These are phyloP conservation scores for Coemansia sp. DNA, from an alignment of 192 early-diverging fungal species.

Conservation along the genomic window DNA sequence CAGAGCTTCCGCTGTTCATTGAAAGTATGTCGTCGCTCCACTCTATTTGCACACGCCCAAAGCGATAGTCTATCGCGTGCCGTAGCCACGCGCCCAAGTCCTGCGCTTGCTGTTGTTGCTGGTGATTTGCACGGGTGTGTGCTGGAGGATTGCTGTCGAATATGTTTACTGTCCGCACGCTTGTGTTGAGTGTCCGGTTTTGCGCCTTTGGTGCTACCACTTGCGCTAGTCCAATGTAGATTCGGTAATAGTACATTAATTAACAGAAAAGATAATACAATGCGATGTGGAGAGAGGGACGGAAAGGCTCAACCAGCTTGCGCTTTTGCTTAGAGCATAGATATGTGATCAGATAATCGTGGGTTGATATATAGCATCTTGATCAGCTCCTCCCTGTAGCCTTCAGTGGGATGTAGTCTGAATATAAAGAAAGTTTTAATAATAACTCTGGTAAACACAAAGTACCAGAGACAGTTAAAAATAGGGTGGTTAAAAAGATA, in stretches of 20 bases:
- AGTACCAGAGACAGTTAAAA: background rate
- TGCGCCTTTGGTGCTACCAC: background rate
- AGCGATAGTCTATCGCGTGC: slow-evolving; percentile 19
- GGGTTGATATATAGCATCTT: background rate
- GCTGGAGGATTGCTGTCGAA: background rate
- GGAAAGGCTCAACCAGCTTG: background rate
- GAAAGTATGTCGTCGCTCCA: slow-evolving; percentile 15
- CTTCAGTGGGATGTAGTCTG: background rate
- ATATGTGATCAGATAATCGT: background rate
- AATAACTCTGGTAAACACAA: background rate
- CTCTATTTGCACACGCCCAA: slow-evolving; percentile 37
- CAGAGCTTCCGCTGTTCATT: background rate
- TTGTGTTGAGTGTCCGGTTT: background rate
- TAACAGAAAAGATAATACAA: background rate
- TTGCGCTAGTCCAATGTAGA: slow-evolving; percentile 5
- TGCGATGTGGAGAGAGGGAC: background rate
- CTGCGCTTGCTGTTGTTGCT: slow-evolving; percentile 6
- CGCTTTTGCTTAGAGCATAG: background rate
- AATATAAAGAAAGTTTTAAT: background rate
- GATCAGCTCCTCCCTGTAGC: background rate
- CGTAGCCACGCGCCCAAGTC: slow-evolving; percentile 3
- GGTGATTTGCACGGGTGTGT: background rate
- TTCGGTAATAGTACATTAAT: slow-evolving; percentile 9
- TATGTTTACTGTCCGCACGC: background rate
- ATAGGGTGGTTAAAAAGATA: background rate